Percentiles rank a stretch among this genome's conserved stretches.
These are phyloP conservation scores for Apophysomyces variabilis DNA, from an alignment of 371 early-diverging fungal species.

Conservation along the genomic window DNA sequence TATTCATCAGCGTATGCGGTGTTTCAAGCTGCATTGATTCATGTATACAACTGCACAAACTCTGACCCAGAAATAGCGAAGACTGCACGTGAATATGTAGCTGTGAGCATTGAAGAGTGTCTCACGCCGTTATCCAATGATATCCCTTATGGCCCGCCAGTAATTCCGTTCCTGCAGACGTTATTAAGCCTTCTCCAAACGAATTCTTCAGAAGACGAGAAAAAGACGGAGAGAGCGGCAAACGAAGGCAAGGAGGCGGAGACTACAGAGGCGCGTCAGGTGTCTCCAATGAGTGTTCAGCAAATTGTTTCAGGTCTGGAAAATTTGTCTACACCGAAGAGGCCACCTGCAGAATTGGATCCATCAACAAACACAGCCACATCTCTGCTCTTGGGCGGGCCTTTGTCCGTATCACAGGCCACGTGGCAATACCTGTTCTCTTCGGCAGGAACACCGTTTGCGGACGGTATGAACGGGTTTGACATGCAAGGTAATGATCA, in stretches of 20 bases:
- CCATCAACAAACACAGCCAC: slow-evolving; percentile 6
- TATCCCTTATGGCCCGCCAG: slow-evolving; percentile 18
- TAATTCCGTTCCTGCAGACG: slow-evolving; percentile 19
- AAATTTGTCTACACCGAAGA: neutral
- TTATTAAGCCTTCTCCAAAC: slow-evolving; percentile 21
- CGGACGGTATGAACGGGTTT: neutral
- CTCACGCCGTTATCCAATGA: slow-evolving; percentile 22
- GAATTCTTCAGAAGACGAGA: slow-evolving; percentile 17
- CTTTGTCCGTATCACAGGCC: slow-evolving; percentile 4
- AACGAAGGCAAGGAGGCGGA: neutral
- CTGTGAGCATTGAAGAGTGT: slow-evolving; percentile 29
- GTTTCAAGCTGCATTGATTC: slow-evolving; percentile 37
- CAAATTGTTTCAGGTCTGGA: slow-evolving; percentile 29
- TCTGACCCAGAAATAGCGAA: slow-evolving; percentile 23
- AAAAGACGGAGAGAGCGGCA: slow-evolving; percentile 3
- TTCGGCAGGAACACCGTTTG: slow-evolving; percentile 30
- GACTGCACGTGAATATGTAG: slow-evolving; percentile 24
- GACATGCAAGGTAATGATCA: slow-evolving; percentile 1
- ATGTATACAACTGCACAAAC: slow-evolving; percentile 33
- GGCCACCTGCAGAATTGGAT: neutral
- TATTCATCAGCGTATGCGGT: slow-evolving; percentile 25
- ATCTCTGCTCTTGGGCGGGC: slow-evolving; percentile 8
- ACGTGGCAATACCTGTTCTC: slow-evolving; percentile 32
- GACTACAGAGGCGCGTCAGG: neutral
- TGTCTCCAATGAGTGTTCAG: slow-evolving; percentile 37